Percentiles rank a stretch among this genome's conserved stretches.
These are phyloP conservation scores for Hyphodiscus sp. DNA, from an alignment of 2,329 filamentous ascomycete genomes.

Conservation along the genomic window DNA sequence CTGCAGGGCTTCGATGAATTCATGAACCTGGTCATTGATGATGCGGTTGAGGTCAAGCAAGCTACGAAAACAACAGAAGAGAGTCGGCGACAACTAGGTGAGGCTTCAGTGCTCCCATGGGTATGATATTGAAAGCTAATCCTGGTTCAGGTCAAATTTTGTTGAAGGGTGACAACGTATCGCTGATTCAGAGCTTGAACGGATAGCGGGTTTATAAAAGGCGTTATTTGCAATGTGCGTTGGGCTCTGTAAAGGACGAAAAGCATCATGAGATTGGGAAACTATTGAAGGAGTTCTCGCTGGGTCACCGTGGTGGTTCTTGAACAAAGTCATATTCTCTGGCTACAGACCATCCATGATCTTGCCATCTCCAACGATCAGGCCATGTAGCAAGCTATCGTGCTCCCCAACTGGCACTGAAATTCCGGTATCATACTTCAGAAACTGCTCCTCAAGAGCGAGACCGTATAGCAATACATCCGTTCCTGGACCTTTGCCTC, in stretches of 20 bases:
- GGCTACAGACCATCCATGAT: slow-evolving; percentile 35
- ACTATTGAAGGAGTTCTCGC: slow-evolving; percentile 7
- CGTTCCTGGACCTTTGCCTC: slow-evolving; percentile 46
- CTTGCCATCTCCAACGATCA: slow-evolving; percentile 66
- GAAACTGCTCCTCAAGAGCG: slow-evolving; percentile 78
- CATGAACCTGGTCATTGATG: slow-evolving; percentile 97
- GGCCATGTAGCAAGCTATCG: slow-evolving; percentile 74
- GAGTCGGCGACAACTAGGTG: slow-evolving; percentile 73
- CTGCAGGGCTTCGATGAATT: slow-evolving; percentile 93
- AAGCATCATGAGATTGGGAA: slow-evolving; percentile 11
- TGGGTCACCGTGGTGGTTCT: slow-evolving; percentile 9
- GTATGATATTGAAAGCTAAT: slow-evolving; percentile 14
- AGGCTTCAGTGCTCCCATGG: slow-evolving; percentile 31
- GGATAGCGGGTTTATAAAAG: slow-evolving; percentile 20
- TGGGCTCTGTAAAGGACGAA: slow-evolving; percentile 16
- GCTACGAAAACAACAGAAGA: slow-evolving; percentile 77
- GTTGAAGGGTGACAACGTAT: slow-evolving; percentile 62
- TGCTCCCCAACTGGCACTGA: slow-evolving; percentile 67
- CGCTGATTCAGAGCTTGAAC: slow-evolving; percentile 47
- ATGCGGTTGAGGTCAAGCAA: slow-evolving; percentile 86
- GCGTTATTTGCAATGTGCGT: slow-evolving; percentile 20
- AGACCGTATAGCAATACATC: slow-evolving; percentile 62
- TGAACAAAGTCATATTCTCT: slow-evolving; percentile 8
- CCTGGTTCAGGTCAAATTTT: slow-evolving; percentile 50
- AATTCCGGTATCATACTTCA: slow-evolving; percentile 50